These are phyloP conservation scores for Aspergillus sp. DNA, from an alignment of 2,329 filamentous ascomycete genomes.

Conservation along the genomic window DNA sequence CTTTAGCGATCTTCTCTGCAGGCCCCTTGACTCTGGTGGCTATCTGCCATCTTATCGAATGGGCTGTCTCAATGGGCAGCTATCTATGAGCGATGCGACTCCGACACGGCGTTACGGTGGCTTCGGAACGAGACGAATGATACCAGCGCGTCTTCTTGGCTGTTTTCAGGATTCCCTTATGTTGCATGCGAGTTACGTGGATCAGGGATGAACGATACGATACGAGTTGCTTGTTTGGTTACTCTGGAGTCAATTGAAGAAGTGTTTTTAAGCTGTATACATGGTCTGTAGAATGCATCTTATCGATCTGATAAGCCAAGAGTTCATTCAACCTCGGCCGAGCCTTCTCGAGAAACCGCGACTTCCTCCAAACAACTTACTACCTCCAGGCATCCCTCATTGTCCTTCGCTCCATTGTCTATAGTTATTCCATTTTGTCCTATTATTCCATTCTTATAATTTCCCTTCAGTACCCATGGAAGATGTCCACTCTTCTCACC, in stretches of 20 bases:
- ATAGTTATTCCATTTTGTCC: too few species aligned
- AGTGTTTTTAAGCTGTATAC: too few species aligned
- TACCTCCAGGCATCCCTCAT: not conserved
- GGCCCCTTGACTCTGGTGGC: not conserved
- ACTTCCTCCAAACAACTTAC: not conserved
- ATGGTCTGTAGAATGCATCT: too few species aligned
- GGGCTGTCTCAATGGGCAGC: too few species aligned
- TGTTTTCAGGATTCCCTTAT: not conserved
- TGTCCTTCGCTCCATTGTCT: too few species aligned
- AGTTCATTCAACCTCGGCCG: not conserved
- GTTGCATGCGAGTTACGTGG: conserved; percentile 1
- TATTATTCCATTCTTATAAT: not conserved
- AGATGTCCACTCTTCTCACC: conserved; percentile 3
- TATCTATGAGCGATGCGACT: not conserved
- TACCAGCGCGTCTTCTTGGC: conserved; percentile 5
- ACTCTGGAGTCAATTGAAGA: too few species aligned
- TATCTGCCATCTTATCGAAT: too few species aligned
- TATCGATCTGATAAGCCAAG: too few species aligned
- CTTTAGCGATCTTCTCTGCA: not conserved
- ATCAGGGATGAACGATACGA: conserved; percentile 3
- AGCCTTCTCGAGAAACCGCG: not conserved
- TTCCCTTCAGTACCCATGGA: conserved; percentile 1
- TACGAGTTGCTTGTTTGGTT: not conserved
- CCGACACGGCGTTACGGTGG: conserved; percentile 8
- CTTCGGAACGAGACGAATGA: conserved; percentile 9